Base-by-base conservation (phyloP, 23 red algal genomes). In the Gracilariopsis chorda region DNA sequence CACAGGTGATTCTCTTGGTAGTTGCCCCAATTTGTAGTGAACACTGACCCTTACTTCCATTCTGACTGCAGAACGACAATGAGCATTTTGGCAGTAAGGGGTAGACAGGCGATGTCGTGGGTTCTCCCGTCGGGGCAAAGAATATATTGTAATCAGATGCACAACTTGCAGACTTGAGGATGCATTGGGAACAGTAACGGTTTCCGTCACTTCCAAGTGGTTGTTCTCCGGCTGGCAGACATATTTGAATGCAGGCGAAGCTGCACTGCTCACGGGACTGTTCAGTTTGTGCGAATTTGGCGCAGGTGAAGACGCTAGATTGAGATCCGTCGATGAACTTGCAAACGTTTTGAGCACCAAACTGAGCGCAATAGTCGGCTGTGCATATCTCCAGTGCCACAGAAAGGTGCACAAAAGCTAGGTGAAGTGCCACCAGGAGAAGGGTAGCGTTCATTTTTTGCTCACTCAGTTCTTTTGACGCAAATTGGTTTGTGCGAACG, bases 221-320 rank as follows among this genome's bases (percentile, higher is more conserved):
- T 41, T 68, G 62, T 68, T 68, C 62, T 16, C 41, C 62, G 33
- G 33, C 11, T 1, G 62, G 62, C 1, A 68, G 62, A 16, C 62
- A 68, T 68, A 68, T 68, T 25, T 68, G 62, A 68, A 68, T 68
- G 33, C 62, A 68, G 17, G 62, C 62, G 41, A 68, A 68, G 7
- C 41, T 36, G 41, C 62, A 68, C 27, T 68, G 62, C 41, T 68
- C 20, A 12, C 17, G 17, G 3, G 62, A 68, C 21, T 36, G 33
- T 41, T 68, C 30, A 30, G 62, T 68, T 41, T 68, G n/a, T 6
- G 62, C 35, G 21, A 68, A 68, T 36, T 68, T 4, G 33, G 8
- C 33, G 27, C 62, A 68, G 35, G 62, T 68, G 62, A 68, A 39
- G 62, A 36, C 41, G 5, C 5, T 17, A 1, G 62, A 68, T 1